A percentile compares a stretch with the other conserved stretches of the same genome.
Evolutionary conservation across 768 basidiomycete species (phyloP).

Genomic region (Infundibulicybe gibba): DNA sequence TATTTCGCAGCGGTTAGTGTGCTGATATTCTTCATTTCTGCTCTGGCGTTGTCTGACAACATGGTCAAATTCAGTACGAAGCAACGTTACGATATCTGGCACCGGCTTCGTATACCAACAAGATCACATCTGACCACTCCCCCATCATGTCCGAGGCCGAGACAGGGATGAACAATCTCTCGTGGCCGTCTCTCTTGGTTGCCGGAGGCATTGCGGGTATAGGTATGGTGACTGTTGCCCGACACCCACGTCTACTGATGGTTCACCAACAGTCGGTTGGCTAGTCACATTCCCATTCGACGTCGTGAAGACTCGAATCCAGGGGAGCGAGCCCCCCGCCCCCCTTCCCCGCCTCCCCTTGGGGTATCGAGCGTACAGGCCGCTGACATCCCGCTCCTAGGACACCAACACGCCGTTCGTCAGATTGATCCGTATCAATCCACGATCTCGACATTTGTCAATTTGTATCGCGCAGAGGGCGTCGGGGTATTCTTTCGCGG

Average conservation of each 20-base stretch:
- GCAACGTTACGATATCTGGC: slow-evolving; percentile 52
- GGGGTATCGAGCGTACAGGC: no score
- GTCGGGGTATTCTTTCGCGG: not conserved
- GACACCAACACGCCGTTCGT: no score
- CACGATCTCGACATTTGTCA: not conserved
- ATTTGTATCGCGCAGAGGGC: not conserved
- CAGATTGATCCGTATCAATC: no score
- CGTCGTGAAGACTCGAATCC: slow-evolving; percentile 87
- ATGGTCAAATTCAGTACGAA: slow-evolving; percentile 44
- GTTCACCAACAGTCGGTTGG: slow-evolving; percentile 54
- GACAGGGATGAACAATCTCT: slow-evolving; percentile 28
- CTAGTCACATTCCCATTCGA: slow-evolving; percentile 82
- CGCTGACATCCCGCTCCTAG: no score
- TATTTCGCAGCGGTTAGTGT: slow-evolving; percentile 78
- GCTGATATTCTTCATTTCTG: not conserved
- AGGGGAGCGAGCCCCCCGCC: slow-evolving; percentile 37
- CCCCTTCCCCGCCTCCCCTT: no score
- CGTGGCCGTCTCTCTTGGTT: slow-evolving; percentile 61
- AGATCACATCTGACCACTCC: slow-evolving; percentile 6
- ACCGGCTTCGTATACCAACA: slow-evolving; percentile 1
- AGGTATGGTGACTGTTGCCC: slow-evolving; percentile 20
- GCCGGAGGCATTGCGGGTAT: slow-evolving; percentile 79
- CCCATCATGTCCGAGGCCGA: slow-evolving; percentile 32
- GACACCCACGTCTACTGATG: slow-evolving; percentile 16
- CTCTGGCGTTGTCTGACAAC: not conserved